These are phyloP conservation scores for Aspergillus biplanus DNA, from an alignment of 495 filamentous ascomycete species.

Conservation along the genomic window DNA sequence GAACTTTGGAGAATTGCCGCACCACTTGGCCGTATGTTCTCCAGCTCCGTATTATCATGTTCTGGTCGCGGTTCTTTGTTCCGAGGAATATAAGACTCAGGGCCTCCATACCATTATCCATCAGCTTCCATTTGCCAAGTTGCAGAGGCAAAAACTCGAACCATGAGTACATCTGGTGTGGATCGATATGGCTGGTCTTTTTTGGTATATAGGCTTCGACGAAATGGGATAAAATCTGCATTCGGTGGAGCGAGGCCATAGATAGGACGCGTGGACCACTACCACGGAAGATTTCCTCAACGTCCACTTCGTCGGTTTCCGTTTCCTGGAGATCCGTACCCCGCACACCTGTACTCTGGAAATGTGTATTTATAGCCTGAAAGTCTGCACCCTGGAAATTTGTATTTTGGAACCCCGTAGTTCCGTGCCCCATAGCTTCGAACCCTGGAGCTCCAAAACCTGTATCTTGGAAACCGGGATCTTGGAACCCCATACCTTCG, in stretches of 20 bases:
- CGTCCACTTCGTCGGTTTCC: neutral
- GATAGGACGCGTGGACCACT: neutral
- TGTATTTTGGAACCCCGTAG: neutral
- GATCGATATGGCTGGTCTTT: neutral
- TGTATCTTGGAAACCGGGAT: neutral
- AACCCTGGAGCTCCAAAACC: neutral
- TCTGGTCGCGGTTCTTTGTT: neutral
- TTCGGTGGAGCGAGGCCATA: neutral
- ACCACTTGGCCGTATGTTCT: neutral
- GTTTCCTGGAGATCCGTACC: neutral
- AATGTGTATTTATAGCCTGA: neutral
- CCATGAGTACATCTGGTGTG: slow-evolving; percentile 1
- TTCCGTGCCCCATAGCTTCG: neutral
- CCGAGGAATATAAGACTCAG: neutral
- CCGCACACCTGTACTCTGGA: neutral
- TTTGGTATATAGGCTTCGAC: neutral
- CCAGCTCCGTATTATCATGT: neutral
- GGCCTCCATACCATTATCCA: neutral
- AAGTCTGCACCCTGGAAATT: too few species aligned
- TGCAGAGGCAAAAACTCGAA: neutral
- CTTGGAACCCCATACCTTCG: too few species aligned
- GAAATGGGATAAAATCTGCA: neutral
- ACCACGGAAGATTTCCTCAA: neutral
- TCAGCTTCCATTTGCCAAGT: neutral
- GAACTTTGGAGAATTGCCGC: neutral